phyloP scores from a whole-genome alignment of 768 basidiomycete genomes.

The Guyanaporus albipodus region DNA sequence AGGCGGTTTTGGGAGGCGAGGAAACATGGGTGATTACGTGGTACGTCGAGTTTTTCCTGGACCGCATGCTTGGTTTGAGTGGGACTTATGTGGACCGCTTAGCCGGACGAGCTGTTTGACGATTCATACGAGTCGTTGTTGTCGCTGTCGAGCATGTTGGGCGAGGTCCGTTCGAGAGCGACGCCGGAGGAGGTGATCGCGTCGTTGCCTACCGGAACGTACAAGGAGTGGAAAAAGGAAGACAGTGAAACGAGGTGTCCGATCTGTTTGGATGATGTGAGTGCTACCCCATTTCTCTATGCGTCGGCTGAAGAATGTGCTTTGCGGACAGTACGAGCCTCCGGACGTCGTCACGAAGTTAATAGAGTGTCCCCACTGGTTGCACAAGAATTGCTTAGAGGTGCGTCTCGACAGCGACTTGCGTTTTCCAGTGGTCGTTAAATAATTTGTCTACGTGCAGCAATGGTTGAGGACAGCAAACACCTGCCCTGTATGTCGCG shows the following conservation, averaged over 20 bases:
- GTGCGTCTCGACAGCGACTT: slow-evolving; percentile 35
- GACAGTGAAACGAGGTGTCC: slow-evolving; percentile 75
- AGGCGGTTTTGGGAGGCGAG: slow-evolving; percentile 19
- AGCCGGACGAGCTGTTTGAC: slow-evolving; percentile 78
- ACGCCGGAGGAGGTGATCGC: slow-evolving; percentile 61
- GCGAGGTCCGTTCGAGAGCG: slow-evolving; percentile 63
- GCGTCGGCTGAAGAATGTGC: not conserved
- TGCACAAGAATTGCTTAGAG: slow-evolving; percentile 73
- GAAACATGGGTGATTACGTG: slow-evolving; percentile 44
- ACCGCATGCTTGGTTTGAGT: slow-evolving; percentile 2
- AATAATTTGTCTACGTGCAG: slow-evolving; percentile 32
- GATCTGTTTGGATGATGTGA: slow-evolving; percentile 80
- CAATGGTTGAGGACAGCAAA: slow-evolving; percentile 78
- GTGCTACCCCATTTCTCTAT: slow-evolving; percentile 25
- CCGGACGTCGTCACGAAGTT: slow-evolving; percentile 64
- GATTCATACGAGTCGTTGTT: slow-evolving; percentile 69
- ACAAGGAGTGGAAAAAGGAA: slow-evolving; percentile 62
- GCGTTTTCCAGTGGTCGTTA: not conserved
- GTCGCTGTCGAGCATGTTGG: slow-evolving; percentile 53
- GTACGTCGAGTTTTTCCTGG: slow-evolving; percentile 35
- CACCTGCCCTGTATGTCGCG: slow-evolving; percentile 81
- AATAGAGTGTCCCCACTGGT: slow-evolving; percentile 71
- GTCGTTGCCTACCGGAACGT: slow-evolving; percentile 54
- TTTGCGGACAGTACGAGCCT: slow-evolving; percentile 50
- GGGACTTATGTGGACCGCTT: slow-evolving; percentile 2